Percentiles rank a stretch among this genome's conserved stretches.
Evolutionary conservation across 129 eudicot genomes (phyloP).

Genomic region (Silybum marianum): DNA sequence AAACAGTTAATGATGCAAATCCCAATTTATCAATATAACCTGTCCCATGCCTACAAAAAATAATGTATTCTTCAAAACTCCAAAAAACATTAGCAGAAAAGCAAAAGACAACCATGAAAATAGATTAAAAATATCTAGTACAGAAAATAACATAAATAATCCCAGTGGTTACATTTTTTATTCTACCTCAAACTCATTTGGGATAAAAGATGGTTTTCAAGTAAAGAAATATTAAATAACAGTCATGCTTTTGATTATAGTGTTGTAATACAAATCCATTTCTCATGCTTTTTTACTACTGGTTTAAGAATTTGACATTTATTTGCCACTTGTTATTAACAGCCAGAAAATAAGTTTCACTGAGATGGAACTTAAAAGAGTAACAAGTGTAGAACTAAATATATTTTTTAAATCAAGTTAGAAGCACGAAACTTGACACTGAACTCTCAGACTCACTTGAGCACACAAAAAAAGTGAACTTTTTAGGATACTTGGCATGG

Average conservation of each 20-base stretch:
- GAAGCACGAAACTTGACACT: background rate
- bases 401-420: background rate
- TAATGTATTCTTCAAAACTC: background rate
- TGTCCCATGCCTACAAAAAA: slow-evolving; percentile 63
- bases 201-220: background rate
- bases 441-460: background rate
- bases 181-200: background rate
- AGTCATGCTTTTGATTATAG: background rate
- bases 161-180: background rate
- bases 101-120: background rate
- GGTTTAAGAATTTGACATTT: too few relatives aligned
- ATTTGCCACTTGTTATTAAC: background rate
- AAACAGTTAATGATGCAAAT: slow-evolving; percentile 89
- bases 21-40: slow-evolving; percentile 61
- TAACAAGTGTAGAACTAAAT: background rate
- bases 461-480: background rate
- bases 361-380: background rate
- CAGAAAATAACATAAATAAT: too few relatives aligned
- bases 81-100: background rate
- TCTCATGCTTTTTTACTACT: too few relatives aligned
- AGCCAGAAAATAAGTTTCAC: background rate
- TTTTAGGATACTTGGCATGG: background rate
- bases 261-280: too few relatives aligned
- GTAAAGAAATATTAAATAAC: background rate
- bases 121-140: background rate